Evolutionary conservation across 306 rosid species (phyloP), one percentile per base, ranked within the genome.

Genomic region (barrel medic (Medicago truncatula)): DNA sequence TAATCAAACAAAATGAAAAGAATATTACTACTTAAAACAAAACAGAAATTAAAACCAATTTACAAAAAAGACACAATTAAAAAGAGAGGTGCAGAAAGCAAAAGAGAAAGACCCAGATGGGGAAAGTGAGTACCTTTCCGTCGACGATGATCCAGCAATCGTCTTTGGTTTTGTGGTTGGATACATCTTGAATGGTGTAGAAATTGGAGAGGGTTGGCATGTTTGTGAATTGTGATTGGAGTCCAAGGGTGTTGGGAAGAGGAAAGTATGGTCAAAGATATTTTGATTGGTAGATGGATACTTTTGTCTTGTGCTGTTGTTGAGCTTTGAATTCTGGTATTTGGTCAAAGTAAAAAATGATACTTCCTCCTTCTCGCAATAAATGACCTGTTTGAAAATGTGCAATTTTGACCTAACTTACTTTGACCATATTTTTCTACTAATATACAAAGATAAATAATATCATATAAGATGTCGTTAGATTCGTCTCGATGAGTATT

Each of bases 141-240:
- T 89, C 81, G 73, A 93, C 75, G 77, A 93, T 83, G 61, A 91
- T 81, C 98, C 98, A 91, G 81, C 98, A 93, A 83, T 93, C 97
- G 14, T 87, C 91, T 71, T 84, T 87, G 81, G 92, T 62, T 83
- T 50, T 88, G 80, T 93, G 98, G 17, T 68, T 70, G 7, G 96
- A 83, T 56, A 85, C 86, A 76, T 93, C 98, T 83, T 83, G 74
- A 76, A 86, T 83, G 47, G 96, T 47, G 74, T 74, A 85, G 68
- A 89, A 89, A 79, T 87, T 86, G 39, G 87, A 31, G 15, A 93
- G 64, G 28, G 81, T 88, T 74, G 97, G 89, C 98, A 93, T 46
- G 62, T 10, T 63, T n/a, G 17, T 14, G 28, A 23, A 23, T 16
- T 47, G 50, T 0, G 71, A 31, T 1, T 49, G 28, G 61, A 71